Evolutionary conservation across 164 flowering plant species (phyloP), one percentile per base, ranked within the genome.

Genomic region (Litsea cubeba): DNA sequence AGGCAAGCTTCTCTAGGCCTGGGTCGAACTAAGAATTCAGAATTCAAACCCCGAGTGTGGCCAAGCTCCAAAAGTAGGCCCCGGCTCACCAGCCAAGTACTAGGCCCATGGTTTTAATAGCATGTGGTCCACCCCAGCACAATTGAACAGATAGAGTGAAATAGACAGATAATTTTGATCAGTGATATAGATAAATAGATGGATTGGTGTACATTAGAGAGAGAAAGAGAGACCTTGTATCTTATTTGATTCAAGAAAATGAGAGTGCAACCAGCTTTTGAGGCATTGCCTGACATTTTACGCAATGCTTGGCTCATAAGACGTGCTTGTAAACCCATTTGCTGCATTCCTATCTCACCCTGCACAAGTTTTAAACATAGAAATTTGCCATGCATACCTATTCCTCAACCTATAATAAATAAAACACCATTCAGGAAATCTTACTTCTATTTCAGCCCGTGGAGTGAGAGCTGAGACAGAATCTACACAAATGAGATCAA

Each of bases 341-440:
- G 98, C 79, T 91, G 99, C 99, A 95, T 95, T 64, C 99, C 99
- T 40, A 95, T 95, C 84, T 95, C 99, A 72, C 99, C 99, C 99
- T 93, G 72, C 62, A 23, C 72, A 60, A 69, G 24, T 25, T 64
- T 10, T 17, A 68, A 20, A 74, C 14, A 24, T 5, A 6, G 30
- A 24, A 74, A 24, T 22, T 57, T 50, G 18, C 65, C 75, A 80
- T 25, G 24, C n/a, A 71, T 46, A 49, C 57, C 28, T 17, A 68
- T 10, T 60, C 62, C 30, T 65, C 5, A 26, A 24, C 72, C 63
- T 11, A 3, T 7, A 49, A 70, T 15, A 22, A 58, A 69, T 30
- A 6, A 71, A 62, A 15, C 12, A 35, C 54, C 68, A n/a, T 65
- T 15, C 6, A 68, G 12, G 66, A 75, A 30, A 66, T 12, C 81